A percentile compares a stretch with the other conserved stretches of the same genome.
Conservation (phyloP, 129 eudicot species). For the Pseudognaphalium luteoalbum region DNA sequence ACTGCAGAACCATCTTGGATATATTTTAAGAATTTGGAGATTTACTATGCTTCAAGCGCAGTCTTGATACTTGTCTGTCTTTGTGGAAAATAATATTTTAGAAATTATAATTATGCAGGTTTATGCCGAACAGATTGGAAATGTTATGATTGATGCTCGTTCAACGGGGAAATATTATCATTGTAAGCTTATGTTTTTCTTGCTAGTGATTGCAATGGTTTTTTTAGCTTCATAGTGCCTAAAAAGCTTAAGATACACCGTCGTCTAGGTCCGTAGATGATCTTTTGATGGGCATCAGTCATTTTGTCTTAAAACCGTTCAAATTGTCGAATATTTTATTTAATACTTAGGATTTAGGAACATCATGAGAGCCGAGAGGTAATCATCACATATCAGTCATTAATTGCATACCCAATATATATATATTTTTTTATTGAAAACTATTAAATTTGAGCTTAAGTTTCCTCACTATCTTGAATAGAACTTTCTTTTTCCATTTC, state of each 20-base stretch:
- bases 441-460: background rate
- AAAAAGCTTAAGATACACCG: background rate
- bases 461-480: background rate
- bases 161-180: slow-evolving; percentile 99
- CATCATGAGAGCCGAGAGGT: background rate
- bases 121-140: slow-evolving; percentile 98
- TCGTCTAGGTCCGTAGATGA: background rate
- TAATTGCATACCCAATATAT: background rate
- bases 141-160: slow-evolving; percentile 98
- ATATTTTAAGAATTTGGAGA: background rate
- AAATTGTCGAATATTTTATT: background rate
- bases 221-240: background rate
- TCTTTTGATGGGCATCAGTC: background rate
- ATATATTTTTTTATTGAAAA: background rate
- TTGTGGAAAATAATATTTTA: background rate
- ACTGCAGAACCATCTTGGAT: background rate
- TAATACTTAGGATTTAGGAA: background rate
- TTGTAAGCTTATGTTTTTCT: slow-evolving; percentile 57
- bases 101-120: slow-evolving; percentile 45
- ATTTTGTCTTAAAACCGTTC: background rate
- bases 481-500: background rate
- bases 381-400: background rate
- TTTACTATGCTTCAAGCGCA: background rate
- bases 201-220: background rate
- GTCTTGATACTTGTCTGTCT: background rate